phyloP scores from a whole-genome alignment of 768 basidiomycete species.

The Podaxis sp. region DNA sequence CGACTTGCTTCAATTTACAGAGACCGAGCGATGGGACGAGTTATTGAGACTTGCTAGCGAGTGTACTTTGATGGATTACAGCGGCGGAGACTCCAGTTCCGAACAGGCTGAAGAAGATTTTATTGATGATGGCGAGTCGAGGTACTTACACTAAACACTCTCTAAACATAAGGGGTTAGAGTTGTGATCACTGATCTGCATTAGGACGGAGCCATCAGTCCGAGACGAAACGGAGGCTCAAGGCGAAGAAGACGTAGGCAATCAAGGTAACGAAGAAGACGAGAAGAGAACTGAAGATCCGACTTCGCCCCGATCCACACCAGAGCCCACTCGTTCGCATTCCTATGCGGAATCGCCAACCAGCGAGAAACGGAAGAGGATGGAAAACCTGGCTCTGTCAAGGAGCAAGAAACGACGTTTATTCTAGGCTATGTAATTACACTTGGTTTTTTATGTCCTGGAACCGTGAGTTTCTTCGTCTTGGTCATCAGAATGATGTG shows the following conservation, averaged over 20 bases:
- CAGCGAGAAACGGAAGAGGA: constrained; percentile 31
- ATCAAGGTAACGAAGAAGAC: not conserved
- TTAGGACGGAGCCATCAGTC: constrained; percentile 6
- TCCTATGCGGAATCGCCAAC: constrained; percentile 31
- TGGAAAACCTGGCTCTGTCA: constrained; percentile 32
- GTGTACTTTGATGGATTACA: constrained; percentile 38
- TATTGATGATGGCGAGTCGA: constrained; percentile 21
- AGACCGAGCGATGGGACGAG: constrained; percentile 43
- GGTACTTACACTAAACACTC: constrained; percentile 9
- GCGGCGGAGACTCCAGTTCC: constrained; percentile 37
- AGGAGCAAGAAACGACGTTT: constrained; percentile 20
- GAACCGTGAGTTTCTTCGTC: too few relatives aligned
- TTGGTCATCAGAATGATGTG: too few relatives aligned
- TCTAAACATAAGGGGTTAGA: not conserved
- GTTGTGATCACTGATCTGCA: constrained; percentile 8
- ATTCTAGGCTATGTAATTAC: constrained; percentile 4
- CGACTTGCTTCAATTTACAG: constrained; percentile 36
- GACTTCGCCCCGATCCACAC: not conserved
- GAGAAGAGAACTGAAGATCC: constrained; percentile 1
- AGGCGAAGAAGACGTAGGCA: not conserved
- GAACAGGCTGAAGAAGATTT: constrained; percentile 43
- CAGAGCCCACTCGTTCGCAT: constrained; percentile 11
- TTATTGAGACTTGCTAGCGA: constrained; percentile 37
- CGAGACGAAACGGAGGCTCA: constrained; percentile 6
- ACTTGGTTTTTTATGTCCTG: not conserved